Conservation (phyloP, 2,329 filamentous ascomycete genomes). For the Parafenestella ontariensis region DNA sequence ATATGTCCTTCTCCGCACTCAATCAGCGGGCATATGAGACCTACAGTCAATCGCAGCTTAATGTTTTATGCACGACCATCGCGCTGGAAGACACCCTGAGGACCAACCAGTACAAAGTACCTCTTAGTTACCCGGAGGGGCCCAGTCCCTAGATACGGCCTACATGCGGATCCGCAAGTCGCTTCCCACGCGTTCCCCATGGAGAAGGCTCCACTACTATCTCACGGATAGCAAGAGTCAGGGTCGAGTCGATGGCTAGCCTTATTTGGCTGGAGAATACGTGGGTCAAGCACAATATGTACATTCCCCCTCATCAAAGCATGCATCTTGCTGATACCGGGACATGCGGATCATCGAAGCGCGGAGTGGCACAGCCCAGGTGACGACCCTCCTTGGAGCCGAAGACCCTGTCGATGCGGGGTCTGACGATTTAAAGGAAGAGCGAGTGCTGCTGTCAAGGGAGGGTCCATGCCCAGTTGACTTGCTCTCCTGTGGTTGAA, state of each 20-base stretch:
- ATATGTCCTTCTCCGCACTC: conserved; percentile 34
- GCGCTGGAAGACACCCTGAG: conserved; percentile 24
- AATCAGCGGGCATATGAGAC: conserved; percentile 17
- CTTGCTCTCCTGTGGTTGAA: conserved; percentile 38
- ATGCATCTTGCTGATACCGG: conserved; percentile 28
- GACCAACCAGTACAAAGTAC: conserved; percentile 32
- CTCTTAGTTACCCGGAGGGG: conserved; percentile 7
- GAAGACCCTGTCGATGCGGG: conserved; percentile 38
- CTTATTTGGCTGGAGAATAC: conserved; percentile 12
- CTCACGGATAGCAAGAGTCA: conserved; percentile 14
- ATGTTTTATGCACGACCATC: conserved; percentile 26
- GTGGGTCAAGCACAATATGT: conserved; percentile 17
- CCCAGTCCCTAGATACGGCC: conserved; percentile 14
- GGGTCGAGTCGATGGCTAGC: conserved; percentile 14
- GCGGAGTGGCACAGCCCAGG: conserved; percentile 21
- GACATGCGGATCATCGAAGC: conserved; percentile 20
- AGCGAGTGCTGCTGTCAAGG: conserved; percentile 16
- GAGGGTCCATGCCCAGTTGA: conserved; percentile 33
- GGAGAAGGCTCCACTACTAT: conserved; percentile 12
- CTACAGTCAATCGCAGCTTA: conserved; percentile 29
- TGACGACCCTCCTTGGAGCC: conserved; percentile 33
- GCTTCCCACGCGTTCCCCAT: conserved; percentile 13
- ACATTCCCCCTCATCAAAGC: conserved; percentile 34
- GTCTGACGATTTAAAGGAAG: conserved; percentile 39
- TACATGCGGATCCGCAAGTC: conserved; percentile 43